phyloP scores from a whole-genome alignment of 2,329 filamentous ascomycete genomes.

The Hymenoscyphus scutula region DNA sequence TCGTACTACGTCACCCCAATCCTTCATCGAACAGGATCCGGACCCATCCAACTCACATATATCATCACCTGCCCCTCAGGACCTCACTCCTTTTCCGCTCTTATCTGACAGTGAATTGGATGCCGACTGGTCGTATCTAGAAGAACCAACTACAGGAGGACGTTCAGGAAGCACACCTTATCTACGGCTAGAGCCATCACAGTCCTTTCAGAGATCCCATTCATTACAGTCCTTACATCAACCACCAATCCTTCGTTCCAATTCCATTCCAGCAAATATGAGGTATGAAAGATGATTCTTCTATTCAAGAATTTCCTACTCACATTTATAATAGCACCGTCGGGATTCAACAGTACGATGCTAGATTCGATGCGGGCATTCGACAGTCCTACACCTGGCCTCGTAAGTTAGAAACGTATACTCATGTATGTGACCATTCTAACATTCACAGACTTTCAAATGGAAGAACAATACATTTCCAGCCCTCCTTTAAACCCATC shows the following conservation, averaged over 20 bases:
- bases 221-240: conserved; percentile 10
- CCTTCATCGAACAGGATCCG: conserved; percentile 24
- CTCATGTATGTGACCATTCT: not conserved
- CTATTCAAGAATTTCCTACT: conserved; percentile 8
- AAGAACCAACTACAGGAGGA: conserved; percentile 25
- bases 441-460: conserved; percentile 27
- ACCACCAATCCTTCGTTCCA: conserved; percentile 25
- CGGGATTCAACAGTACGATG: conserved; percentile 36
- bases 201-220: conserved; percentile 19
- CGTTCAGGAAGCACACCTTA: conserved; percentile 26
- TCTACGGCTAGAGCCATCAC: conserved; percentile 30
- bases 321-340: conserved; percentile 27
- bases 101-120: conserved; percentile 32
- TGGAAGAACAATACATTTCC: conserved; percentile 33
- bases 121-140: conserved; percentile 32
- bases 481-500: conserved; percentile 28
- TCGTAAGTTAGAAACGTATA: conserved; percentile 26
- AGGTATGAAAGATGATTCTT: conserved; percentile 23
- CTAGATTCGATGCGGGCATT: conserved; percentile 31
- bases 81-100: conserved; percentile 31
- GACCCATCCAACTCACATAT: conserved; percentile 25
- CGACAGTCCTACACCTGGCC: conserved; percentile 36
- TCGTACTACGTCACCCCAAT: conserved; percentile 21
- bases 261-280: conserved; percentile 32
- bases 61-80: conserved; percentile 28